These are phyloP conservation scores for Cinnamomum chago DNA, from an alignment of 164 flowering plant genomes.

Conservation along the genomic window DNA sequence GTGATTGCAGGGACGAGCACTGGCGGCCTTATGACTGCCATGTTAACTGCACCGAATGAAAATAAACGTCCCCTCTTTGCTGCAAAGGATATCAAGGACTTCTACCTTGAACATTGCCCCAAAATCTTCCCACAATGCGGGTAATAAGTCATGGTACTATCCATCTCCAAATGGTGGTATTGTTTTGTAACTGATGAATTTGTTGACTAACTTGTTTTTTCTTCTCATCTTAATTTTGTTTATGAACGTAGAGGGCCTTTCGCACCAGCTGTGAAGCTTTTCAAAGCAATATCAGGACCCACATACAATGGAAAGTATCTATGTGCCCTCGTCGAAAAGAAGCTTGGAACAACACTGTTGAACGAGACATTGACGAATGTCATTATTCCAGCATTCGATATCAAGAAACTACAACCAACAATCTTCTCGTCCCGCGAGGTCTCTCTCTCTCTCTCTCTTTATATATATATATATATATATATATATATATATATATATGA, in stretches of 20 bases:
- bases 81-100: conserved; percentile 31
- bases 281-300: conserved; percentile 22
- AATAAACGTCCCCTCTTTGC: conserved; percentile 29
- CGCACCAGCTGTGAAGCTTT: conserved; percentile 5
- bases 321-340: conserved; percentile 8
- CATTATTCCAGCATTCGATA: conserved; percentile 43
- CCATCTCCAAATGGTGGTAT: not conserved
- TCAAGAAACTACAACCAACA: conserved; percentile 22
- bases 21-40: conserved; percentile 36
- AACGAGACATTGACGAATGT: conserved; percentile 37
- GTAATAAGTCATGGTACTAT: conserved; percentile 7
- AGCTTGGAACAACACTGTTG: conserved; percentile 24
- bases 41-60: conserved; percentile 34
- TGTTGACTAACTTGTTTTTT: not conserved
- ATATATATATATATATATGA: too few relatives aligned
- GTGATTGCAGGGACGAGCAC: conserved; percentile 40
- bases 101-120: conserved; percentile 23
- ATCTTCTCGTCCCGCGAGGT: conserved; percentile 25
- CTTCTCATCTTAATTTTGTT: too few relatives aligned
- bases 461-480: too few relatives aligned
- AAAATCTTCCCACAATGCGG: conserved; percentile 33
- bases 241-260: conserved; percentile 4
- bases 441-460: not conserved
- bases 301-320: conserved; percentile 44
- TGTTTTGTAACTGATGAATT: not conserved